Percentiles rank a stretch among this genome's conserved stretches.
Conservation (phyloP, 208 protist genomes). For the Angomonas deanei region DNA sequence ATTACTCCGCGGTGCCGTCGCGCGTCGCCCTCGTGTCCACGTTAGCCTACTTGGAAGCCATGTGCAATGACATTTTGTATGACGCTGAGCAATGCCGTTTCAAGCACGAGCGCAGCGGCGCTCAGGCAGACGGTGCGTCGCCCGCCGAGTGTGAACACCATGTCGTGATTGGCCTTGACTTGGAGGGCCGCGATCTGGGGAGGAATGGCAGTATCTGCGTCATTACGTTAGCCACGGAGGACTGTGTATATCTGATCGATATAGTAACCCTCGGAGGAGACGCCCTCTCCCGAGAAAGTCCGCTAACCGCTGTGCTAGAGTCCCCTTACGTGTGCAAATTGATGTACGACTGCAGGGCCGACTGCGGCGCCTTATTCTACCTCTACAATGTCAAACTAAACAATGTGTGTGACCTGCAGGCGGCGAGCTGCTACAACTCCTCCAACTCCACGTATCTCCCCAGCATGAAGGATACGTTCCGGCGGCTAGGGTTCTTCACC, state of each 20-base stretch:
- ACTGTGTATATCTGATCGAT: slow-evolving; percentile 51
- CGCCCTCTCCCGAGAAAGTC: slow-evolving; percentile 11
- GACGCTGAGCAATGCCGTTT: neutral
- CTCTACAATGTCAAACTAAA: slow-evolving; percentile 38
- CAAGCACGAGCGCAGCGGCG: slow-evolving; percentile 1
- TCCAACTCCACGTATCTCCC: slow-evolving; percentile 16
- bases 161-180: slow-evolving; percentile 36
- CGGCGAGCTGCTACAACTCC: slow-evolving; percentile 21
- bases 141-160: slow-evolving; percentile 11
- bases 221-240: slow-evolving; percentile 50
- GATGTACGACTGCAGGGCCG: slow-evolving; percentile 66
- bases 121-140: neutral
- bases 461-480: slow-evolving; percentile 46
- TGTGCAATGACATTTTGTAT: slow-evolving; percentile 1
- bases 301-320: slow-evolving; percentile 32
- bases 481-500: slow-evolving; percentile 23
- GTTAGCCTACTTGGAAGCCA: neutral
- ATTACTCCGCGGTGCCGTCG: neutral
- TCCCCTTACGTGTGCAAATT: slow-evolving; percentile 34
- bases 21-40: neutral
- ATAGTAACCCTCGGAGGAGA: slow-evolving; percentile 32
- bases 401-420: slow-evolving; percentile 52
- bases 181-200: slow-evolving; percentile 44
- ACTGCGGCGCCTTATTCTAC: slow-evolving; percentile 53
- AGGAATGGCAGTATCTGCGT: slow-evolving; percentile 41